phyloP scores from a whole-genome alignment of 495 filamentous ascomycete species.

The Tuber microsphaerosporum region DNA sequence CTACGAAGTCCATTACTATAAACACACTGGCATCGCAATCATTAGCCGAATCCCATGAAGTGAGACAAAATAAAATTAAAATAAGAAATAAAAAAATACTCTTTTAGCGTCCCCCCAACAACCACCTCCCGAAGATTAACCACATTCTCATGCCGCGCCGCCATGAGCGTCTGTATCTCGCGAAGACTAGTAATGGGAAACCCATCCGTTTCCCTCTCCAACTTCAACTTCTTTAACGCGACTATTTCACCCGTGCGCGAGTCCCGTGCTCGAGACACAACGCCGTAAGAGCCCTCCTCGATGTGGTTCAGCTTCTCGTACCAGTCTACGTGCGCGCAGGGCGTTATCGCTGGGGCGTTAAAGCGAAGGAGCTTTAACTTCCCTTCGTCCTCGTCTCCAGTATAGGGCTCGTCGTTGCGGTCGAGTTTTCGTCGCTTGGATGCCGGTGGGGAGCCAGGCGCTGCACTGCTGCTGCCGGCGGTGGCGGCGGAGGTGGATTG shows the following conservation, averaged over 20 bases:
- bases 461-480: slow-evolving; percentile 29
- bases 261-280: slow-evolving; percentile 81
- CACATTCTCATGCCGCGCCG: slow-evolving; percentile 62
- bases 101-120: slow-evolving; percentile 69
- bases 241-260: slow-evolving; percentile 75
- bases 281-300: slow-evolving; percentile 93
- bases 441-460: slow-evolving; percentile 15
- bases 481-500: slow-evolving; percentile 42
- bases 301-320: slow-evolving; percentile 93
- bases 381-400: slow-evolving; percentile 32
- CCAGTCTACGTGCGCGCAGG: slow-evolving; percentile 68
- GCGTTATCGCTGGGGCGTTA: slow-evolving; percentile 60
- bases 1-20: slow-evolving; percentile 95
- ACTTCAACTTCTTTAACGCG: slow-evolving; percentile 89
- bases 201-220: slow-evolving; percentile 73
- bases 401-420: slow-evolving; percentile 41
- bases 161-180: slow-evolving; percentile 70
- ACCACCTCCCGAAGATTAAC: slow-evolving; percentile 79
- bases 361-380: slow-evolving; percentile 60
- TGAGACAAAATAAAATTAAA: not conserved
- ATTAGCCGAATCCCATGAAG: not conserved
- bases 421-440: slow-evolving; percentile 42
- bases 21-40: slow-evolving; percentile 57
- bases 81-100: slow-evolving; percentile 49
- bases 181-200: slow-evolving; percentile 87